These are phyloP conservation scores for Porodaedalea pini DNA, from an alignment of 1,284 basidiomycete genomes.

Conservation along the genomic window DNA sequence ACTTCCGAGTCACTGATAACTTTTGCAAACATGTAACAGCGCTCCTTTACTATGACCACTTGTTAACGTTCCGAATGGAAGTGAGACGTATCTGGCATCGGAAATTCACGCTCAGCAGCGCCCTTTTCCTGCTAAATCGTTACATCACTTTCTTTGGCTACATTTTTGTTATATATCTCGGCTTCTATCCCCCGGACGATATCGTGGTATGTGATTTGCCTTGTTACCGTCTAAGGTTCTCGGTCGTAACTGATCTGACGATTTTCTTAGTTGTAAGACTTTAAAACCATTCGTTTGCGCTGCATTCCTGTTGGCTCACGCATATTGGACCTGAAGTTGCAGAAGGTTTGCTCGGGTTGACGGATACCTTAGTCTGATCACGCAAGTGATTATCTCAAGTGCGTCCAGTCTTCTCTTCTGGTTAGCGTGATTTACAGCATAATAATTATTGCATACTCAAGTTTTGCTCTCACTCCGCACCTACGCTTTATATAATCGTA, in stretches of 20 bases:
- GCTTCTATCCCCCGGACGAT: conserved; percentile 10
- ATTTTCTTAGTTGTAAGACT: conserved; percentile 1
- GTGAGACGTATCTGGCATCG: conserved; percentile 10
- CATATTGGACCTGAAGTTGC: conserved; percentile 2
- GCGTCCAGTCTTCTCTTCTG: not conserved
- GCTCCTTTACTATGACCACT: conserved; percentile 19
- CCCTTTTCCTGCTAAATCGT: conserved; percentile 17
- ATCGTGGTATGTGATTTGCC: not conserved
- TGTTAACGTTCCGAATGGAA: conserved; percentile 15
- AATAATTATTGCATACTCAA: not conserved
- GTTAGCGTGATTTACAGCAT: not conserved
- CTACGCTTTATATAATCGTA: conserved; percentile 16
- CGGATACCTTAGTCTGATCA: conserved; percentile 8
- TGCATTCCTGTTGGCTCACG: not conserved
- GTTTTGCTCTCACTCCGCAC: conserved; percentile 8
- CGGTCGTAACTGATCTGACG: not conserved
- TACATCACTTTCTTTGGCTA: conserved; percentile 17
- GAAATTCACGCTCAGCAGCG: conserved; percentile 4
- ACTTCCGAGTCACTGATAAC: not conserved
- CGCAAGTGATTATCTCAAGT: conserved; percentile 14
- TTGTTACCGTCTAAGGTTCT: too few relatives aligned
- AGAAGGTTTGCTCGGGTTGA: conserved; percentile 1
- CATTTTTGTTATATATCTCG: conserved; percentile 8
- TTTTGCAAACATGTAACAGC: too few relatives aligned
- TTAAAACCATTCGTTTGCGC: not conserved